These are phyloP conservation scores for Ophiostoma tasmaniense DNA, from an alignment of 2,329 filamentous ascomycete genomes.

Conservation along the genomic window DNA sequence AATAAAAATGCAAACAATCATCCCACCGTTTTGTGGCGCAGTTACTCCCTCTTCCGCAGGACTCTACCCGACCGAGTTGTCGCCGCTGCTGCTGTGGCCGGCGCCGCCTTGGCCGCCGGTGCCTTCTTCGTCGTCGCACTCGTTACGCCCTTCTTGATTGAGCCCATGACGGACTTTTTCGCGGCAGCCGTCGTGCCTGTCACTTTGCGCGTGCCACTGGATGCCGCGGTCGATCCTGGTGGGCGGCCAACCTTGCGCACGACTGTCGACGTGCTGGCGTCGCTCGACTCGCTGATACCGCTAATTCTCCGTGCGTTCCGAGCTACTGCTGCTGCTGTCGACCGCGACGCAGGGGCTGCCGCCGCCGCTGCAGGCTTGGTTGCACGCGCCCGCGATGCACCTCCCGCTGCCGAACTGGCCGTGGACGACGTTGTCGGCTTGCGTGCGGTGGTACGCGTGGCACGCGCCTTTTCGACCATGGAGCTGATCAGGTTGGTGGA, in stretches of 20 bases:
- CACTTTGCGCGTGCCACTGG: not conserved
- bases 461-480: constrained; percentile 54
- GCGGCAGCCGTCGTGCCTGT: constrained; percentile 28
- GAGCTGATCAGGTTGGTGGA: constrained; percentile 40
- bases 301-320: constrained; percentile 47
- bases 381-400: constrained; percentile 23
- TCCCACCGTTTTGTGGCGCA: too few species aligned
- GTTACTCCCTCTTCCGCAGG: constrained; percentile 44
- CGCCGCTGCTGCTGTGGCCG: constrained; percentile 22
- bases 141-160: constrained; percentile 44
- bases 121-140: constrained; percentile 42
- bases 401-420: constrained; percentile 32
- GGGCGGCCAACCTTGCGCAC: constrained; percentile 42
- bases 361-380: constrained; percentile 28
- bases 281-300: constrained; percentile 53
- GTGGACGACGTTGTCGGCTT: constrained; percentile 40
- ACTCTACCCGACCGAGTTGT: constrained; percentile 42
- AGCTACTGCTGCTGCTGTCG: constrained; percentile 21
- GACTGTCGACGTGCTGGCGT: constrained; percentile 56
- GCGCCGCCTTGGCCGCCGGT: constrained; percentile 30
- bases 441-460: constrained; percentile 36
- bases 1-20: constrained; percentile 3
- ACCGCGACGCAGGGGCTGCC: constrained; percentile 25
- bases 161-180: constrained; percentile 47
- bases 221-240: not conserved